Evolutionary conservation across 805 yeast genomes (phyloP).

Genomic region (Priceomyces medius): DNA sequence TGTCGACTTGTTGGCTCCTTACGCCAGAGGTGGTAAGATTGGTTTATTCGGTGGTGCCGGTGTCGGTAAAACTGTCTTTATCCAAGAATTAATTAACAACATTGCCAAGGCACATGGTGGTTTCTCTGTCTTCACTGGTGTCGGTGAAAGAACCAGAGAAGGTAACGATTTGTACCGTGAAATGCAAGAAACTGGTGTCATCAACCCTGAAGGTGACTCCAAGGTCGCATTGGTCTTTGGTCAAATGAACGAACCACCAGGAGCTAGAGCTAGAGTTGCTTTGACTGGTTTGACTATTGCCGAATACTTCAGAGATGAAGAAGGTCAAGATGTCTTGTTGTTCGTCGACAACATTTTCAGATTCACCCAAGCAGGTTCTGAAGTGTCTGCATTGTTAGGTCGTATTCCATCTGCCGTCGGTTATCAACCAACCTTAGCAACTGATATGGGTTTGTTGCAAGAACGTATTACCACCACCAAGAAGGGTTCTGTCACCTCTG

Average conservation of each 20-base stretch:
- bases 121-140: conserved; percentile 99
- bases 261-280: conserved; percentile 99
- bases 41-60: conserved; percentile 99
- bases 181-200: conserved; percentile 99
- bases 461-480: conserved; percentile 99
- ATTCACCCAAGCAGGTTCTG: conserved; percentile 99
- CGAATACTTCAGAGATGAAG: conserved; percentile 99
- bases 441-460: conserved; percentile 99
- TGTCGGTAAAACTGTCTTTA: conserved; percentile 99
- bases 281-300: conserved; percentile 99
- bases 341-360: conserved; percentile 99
- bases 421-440: conserved; percentile 99
- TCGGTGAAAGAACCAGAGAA: conserved; percentile 99
- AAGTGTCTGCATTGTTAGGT: conserved; percentile 98
- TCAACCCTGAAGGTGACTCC: conserved; percentile 98
- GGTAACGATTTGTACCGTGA: conserved; percentile 99
- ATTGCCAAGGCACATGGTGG: conserved; percentile 99
- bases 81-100: conserved; percentile 99
- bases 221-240: conserved; percentile 99
- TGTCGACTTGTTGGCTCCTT: conserved; percentile 98
- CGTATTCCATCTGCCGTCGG: conserved; percentile 99
- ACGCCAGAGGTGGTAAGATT: conserved; percentile 99
- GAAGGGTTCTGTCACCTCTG: conserved; percentile 99
- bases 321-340: conserved; percentile 99
- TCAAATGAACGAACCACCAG: conserved; percentile 99